Percentiles rank a stretch among this genome's conserved stretches.
These are phyloP conservation scores for Cladobotryum mycophilum DNA, from an alignment of 2,329 filamentous ascomycete genomes.

Conservation along the genomic window DNA sequence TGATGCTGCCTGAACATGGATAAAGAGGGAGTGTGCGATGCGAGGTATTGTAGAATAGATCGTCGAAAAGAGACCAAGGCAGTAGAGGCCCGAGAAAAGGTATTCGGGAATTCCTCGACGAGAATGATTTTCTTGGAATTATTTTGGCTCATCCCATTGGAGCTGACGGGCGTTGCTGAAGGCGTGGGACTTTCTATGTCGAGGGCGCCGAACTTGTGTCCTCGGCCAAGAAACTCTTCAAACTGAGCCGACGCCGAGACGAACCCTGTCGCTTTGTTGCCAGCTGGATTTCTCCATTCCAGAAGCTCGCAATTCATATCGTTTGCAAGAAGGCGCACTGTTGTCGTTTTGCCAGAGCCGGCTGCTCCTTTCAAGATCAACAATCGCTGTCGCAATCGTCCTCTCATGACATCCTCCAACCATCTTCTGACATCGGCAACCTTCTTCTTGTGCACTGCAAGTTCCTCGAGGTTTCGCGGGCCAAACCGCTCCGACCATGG, in stretches of 20 bases:
- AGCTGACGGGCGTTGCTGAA: slow-evolving; percentile 20
- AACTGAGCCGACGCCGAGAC: slow-evolving; percentile 74
- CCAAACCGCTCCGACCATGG: slow-evolving; percentile 88
- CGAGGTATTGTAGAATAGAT: slow-evolving; percentile 68
- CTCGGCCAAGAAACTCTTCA: slow-evolving; percentile 81
- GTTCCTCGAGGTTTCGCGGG: slow-evolving; percentile 67
- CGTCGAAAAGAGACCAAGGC: slow-evolving; percentile 66
- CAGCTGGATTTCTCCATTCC: slow-evolving; percentile 84
- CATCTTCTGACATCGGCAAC: slow-evolving; percentile 78
- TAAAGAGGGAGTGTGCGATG: slow-evolving; percentile 55
- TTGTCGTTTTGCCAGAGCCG: slow-evolving; percentile 89
- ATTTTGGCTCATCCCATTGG: slow-evolving; percentile 15
- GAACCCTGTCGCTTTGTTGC: slow-evolving; percentile 52
- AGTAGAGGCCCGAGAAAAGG: slow-evolving; percentile 59
- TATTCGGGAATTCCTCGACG: slow-evolving; percentile 77
- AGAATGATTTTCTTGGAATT: slow-evolving; percentile 54
- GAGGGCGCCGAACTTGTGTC: slow-evolving; percentile 72
- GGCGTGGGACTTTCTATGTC: slow-evolving; percentile 34
- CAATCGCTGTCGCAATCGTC: slow-evolving; percentile 61
- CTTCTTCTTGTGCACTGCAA: slow-evolving; percentile 93
- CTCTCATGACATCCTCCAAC: slow-evolving; percentile 68
- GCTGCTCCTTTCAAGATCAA: slow-evolving; percentile 85
- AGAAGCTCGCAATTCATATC: slow-evolving; percentile 71
- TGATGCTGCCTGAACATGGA: slow-evolving; percentile 39
- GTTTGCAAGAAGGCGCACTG: slow-evolving; percentile 68